These are phyloP conservation scores for Nicotiana undulata DNA, from an alignment of 257 asterid species.

Conservation along the genomic window DNA sequence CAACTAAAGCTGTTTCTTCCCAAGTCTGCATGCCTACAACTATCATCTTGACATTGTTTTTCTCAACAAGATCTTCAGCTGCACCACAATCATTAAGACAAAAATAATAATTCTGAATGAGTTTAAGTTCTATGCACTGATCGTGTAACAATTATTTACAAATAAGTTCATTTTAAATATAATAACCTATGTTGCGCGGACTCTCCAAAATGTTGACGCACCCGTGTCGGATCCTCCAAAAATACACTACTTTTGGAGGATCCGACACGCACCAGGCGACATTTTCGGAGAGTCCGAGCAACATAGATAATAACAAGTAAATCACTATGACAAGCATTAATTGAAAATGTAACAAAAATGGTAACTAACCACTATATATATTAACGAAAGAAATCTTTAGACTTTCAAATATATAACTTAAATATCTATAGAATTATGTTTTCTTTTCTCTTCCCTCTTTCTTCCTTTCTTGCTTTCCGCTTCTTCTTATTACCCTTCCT, in stretches of 20 bases:
- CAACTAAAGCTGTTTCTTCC: conserved; percentile 40
- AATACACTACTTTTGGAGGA: too few relatives aligned
- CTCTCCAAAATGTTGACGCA: too few relatives aligned
- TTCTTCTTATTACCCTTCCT: too few relatives aligned
- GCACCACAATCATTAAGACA: neutral
- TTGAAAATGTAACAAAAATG: neutral
- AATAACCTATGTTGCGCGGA: too few relatives aligned
- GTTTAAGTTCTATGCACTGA: neutral
- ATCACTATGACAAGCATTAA: neutral
- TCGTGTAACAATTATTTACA: neutral
- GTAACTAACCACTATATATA: too few relatives aligned
- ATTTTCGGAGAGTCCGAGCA: too few relatives aligned
- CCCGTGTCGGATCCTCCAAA: too few relatives aligned
- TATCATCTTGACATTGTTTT: conserved; percentile 21
- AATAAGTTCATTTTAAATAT: neutral
- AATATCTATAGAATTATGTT: neutral
- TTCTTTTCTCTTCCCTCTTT: too few relatives aligned
- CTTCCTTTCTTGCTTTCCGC: too few relatives aligned
- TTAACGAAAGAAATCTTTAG: too few relatives aligned
- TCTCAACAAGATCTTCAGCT: conserved; percentile 30
- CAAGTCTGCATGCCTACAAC: conserved; percentile 24
- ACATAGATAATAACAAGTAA: neutral
- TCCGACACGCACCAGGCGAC: too few relatives aligned
- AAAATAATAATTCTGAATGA: neutral
- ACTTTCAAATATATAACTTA: too few relatives aligned